These are phyloP conservation scores for Camillea tinctor DNA, from an alignment of 2,329 filamentous ascomycete species.

Conservation along the genomic window DNA sequence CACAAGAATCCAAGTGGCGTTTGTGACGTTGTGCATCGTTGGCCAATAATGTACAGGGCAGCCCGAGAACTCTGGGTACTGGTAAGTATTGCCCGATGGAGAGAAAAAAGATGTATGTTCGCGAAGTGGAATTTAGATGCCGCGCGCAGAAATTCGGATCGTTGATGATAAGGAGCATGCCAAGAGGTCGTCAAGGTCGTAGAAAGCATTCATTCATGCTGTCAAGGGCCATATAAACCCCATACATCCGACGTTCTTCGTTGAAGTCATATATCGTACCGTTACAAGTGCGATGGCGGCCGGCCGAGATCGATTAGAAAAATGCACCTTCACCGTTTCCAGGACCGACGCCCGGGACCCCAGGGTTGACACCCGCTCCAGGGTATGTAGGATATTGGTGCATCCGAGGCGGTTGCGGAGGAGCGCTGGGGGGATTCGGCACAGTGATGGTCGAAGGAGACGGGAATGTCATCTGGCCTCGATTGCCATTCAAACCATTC, in stretches of 20 bases:
- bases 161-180: constrained; percentile 16
- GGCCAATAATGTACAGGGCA: constrained; percentile 34
- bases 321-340: constrained; percentile 26
- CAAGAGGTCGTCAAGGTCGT: constrained; percentile 31
- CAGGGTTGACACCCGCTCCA: constrained; percentile 19
- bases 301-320: constrained; percentile 26
- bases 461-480: constrained; percentile 37
- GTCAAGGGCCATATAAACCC: constrained; percentile 25
- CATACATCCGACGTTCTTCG: constrained; percentile 24
- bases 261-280: constrained; percentile 32
- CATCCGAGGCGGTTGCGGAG: constrained; percentile 32
- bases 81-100: constrained; percentile 22
- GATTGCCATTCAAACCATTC: constrained; percentile 33
- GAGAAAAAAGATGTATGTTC: constrained; percentile 5
- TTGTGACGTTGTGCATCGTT: constrained; percentile 22
- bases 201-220: constrained; percentile 33
- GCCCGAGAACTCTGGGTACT: constrained; percentile 21
- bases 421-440: constrained; percentile 21
- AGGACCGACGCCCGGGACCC: constrained; percentile 15
- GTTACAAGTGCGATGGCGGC: constrained; percentile 26
- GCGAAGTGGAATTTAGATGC: constrained; percentile 18
- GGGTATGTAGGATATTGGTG: constrained; percentile 29
- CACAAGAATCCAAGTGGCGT: constrained; percentile 12
- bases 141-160: constrained; percentile 19
- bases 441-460: constrained; percentile 33